A percentile compares a stretch with the other conserved stretches of the same genome.
phyloP scores from a whole-genome alignment of 23 red algal species.

The Gracilariopsis chorda region DNA sequence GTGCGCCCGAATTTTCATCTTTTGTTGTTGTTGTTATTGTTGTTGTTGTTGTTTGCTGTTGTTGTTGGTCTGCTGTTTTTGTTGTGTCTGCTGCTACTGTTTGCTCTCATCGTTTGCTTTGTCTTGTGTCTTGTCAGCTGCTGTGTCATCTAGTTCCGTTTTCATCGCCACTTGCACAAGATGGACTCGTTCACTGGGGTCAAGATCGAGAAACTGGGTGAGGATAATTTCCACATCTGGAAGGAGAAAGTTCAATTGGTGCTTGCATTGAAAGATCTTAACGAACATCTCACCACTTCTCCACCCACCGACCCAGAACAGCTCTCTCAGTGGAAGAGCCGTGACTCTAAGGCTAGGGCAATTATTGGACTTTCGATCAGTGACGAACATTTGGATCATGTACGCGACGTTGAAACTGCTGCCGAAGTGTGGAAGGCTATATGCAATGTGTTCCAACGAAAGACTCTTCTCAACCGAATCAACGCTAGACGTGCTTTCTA shows the following conservation, averaged over 20 bases:
- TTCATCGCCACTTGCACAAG: too few relatives aligned
- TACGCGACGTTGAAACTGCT: too few relatives aligned
- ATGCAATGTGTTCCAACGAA: too few relatives aligned
- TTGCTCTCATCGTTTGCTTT: too few relatives aligned
- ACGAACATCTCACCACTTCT: background rate
- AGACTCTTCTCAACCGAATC: conserved; percentile 5
- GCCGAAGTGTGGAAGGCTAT: too few relatives aligned
- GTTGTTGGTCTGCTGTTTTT: background rate
- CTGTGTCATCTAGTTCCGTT: too few relatives aligned
- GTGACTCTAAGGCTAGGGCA: conserved; percentile 28
- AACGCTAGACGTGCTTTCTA: conserved; percentile 33
- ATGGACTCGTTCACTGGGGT: conserved; percentile 7
- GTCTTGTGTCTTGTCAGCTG: too few relatives aligned
- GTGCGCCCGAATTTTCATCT: background rate
- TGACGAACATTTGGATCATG: conserved; percentile 31
- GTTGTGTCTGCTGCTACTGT: background rate
- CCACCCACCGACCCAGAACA: background rate
- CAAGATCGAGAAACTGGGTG: conserved; percentile 11
- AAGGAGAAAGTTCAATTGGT: conserved; percentile 29
- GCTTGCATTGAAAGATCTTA: conserved; percentile 19
- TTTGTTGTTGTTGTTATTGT: background rate
- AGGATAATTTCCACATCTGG: conserved; percentile 39
- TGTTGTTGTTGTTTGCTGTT: background rate
- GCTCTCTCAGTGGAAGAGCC: conserved; percentile 18
- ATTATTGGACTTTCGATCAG: conserved; percentile 33